Conservation (phyloP, 2,329 filamentous ascomycete species). For the Fusarium falciforme region DNA sequence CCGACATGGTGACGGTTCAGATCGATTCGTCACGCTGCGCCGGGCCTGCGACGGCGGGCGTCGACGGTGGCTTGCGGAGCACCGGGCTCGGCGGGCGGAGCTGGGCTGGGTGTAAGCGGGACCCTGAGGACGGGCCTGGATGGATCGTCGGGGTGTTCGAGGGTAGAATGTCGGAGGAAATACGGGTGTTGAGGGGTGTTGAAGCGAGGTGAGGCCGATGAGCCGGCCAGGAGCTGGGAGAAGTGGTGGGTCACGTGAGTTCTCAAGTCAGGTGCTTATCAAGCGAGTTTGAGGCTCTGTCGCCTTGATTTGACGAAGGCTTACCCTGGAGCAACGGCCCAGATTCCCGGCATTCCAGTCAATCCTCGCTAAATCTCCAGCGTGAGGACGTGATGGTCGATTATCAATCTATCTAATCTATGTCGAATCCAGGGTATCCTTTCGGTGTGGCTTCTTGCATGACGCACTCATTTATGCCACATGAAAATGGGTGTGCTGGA, state of each 20-base stretch:
- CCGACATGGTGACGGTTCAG: slow-evolving; percentile 37
- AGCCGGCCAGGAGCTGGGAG: slow-evolving; percentile 32
- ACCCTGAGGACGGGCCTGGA: slow-evolving; percentile 32
- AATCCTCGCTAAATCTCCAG: background rate
- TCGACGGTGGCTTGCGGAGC: slow-evolving; percentile 31
- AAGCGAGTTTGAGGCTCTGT: background rate
- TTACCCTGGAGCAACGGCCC: slow-evolving; percentile 8
- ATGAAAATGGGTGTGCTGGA: background rate
- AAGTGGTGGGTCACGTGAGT: slow-evolving; percentile 17
- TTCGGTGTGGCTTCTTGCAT: background rate
- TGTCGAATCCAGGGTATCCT: background rate
- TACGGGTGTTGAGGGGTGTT: slow-evolving; percentile 51
- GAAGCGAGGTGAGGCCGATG: slow-evolving; percentile 55
- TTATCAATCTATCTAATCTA: background rate
- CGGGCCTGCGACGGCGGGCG: slow-evolving; percentile 31
- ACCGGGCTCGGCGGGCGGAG: slow-evolving; percentile 36
- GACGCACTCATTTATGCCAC: background rate
- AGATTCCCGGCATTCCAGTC: background rate
- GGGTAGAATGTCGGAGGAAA: slow-evolving; percentile 59
- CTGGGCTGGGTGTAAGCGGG: slow-evolving; percentile 29
- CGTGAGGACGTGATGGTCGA: background rate
- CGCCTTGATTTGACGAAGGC: background rate
- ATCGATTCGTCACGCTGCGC: slow-evolving; percentile 11
- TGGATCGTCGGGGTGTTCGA: slow-evolving; percentile 37
- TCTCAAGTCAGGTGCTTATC: background rate